Percentiles rank a stretch among this genome's conserved stretches.
These are phyloP conservation scores for Protomyces inundatus DNA, from an alignment of 1,139 yeast genomes.

Conservation along the genomic window DNA sequence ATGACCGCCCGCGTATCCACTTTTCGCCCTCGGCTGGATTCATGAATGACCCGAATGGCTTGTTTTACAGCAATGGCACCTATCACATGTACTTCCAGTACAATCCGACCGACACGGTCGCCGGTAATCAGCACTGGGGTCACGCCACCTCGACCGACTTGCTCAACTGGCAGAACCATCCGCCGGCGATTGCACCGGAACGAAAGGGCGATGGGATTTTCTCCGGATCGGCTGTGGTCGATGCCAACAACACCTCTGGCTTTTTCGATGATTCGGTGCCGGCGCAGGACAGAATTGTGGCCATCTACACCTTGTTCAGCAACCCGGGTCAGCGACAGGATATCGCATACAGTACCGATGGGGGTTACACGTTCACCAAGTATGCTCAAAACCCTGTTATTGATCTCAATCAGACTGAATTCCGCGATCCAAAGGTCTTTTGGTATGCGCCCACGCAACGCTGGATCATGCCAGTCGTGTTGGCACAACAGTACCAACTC, in stretches of 20 bases:
- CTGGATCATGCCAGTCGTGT: conserved; percentile 43
- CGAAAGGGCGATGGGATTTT: conserved; percentile 37
- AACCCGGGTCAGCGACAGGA: conserved; percentile 37
- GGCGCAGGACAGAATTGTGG: conserved; percentile 36
- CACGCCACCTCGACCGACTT: conserved; percentile 41
- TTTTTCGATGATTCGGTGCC: conserved; percentile 37
- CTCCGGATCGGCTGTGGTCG: conserved; percentile 42
- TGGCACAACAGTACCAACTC: conserved; percentile 39
- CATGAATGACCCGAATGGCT: conserved; percentile 33
- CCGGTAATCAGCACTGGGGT: conserved; percentile 42
- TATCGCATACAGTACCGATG: conserved; percentile 40
- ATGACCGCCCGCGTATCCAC: conserved; percentile 22
- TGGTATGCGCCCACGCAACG: conserved; percentile 39
- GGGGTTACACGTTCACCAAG: conserved; percentile 40
- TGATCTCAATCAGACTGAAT: conserved; percentile 37
- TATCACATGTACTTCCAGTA: conserved; percentile 41
- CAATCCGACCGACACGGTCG: conserved; percentile 35
- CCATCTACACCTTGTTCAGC: conserved; percentile 38
- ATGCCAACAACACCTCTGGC: conserved; percentile 41
- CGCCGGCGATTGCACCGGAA: conserved; percentile 38
- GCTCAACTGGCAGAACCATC: conserved; percentile 39
- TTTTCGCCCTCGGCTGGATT: conserved; percentile 24
- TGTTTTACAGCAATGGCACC: conserved; percentile 27
- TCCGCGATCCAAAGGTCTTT: conserved; percentile 44
- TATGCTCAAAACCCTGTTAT: conserved; percentile 40